These are phyloP conservation scores for Picochlorum sp. DNA, from an alignment of 139 green algal species.

Conservation along the genomic window DNA sequence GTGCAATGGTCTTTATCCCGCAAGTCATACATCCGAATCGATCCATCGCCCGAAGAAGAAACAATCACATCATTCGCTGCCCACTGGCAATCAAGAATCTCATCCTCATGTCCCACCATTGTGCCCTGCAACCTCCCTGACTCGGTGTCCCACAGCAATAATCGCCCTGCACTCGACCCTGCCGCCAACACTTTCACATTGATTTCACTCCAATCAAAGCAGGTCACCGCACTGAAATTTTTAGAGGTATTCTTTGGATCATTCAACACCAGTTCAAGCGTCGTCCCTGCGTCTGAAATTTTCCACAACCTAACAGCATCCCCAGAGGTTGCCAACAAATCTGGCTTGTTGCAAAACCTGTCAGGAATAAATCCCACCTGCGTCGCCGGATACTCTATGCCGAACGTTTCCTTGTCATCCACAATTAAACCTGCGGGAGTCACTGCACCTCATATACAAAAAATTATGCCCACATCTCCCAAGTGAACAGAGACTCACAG, in stretches of 20 bases:
- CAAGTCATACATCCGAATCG: slow-evolving; percentile 93
- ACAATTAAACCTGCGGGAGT: slow-evolving; percentile 32
- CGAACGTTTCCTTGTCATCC: slow-evolving; percentile 59
- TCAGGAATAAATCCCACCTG: slow-evolving; percentile 90
- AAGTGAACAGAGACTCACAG: too few relatives aligned
- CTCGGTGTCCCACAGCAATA: slow-evolving; percentile 97
- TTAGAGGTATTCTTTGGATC: slow-evolving; percentile 43
- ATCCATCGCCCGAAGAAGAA: slow-evolving; percentile 87
- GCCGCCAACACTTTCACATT: slow-evolving; percentile 80
- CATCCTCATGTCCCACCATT: slow-evolving; percentile 86
- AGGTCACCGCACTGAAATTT: slow-evolving; percentile 70
- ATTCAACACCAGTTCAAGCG: slow-evolving; percentile 62
- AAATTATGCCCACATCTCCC: too few relatives aligned
- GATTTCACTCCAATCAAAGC: slow-evolving; percentile 96
- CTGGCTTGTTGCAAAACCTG: slow-evolving; percentile 45
- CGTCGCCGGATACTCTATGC: slow-evolving; percentile 87
- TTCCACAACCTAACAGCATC: slow-evolving; percentile 91
- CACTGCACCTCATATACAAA: too few relatives aligned
- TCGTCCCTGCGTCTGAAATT: slow-evolving; percentile 59
- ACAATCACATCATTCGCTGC: slow-evolving; percentile 91
- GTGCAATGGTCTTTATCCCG: slow-evolving; percentile 93
- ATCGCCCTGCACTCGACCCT: slow-evolving; percentile 92
- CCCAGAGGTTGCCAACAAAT: slow-evolving; percentile 85
- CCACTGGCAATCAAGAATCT: slow-evolving; percentile 98
- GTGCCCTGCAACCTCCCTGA: slow-evolving; percentile 81